Evolutionary conservation across 1,139 yeast species (phyloP), one percentile per base, ranked within the genome.

Genomic region (Lodderomyces parapsilosis): DNA sequence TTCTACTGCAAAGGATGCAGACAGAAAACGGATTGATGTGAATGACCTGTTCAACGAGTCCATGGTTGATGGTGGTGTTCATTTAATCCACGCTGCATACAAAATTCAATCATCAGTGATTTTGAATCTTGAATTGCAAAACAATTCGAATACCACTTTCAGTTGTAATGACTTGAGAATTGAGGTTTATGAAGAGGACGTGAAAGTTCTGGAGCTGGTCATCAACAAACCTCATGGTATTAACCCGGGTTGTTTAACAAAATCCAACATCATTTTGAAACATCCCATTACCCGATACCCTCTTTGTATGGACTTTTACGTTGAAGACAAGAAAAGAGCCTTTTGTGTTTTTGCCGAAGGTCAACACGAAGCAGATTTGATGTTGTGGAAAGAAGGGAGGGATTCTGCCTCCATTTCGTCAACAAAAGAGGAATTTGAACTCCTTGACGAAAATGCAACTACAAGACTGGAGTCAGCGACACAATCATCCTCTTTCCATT

Each of bases 251-350:
- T 61, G 63, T 44, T 50, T 55, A 3, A 57, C 63, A 8, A 69
- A 65, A 42, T 69, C 69, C 50, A 70, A 71, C 45, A 57, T 71
- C 40, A 53, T 59, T 10, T 55, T 69, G 40, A 57, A 56, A 39
- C 58, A 58, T 44, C 62, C 64, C n/a, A 69, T 69, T 46, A 57
- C 64, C 44, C 63, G 65, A 43, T 62, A 55, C 44, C 74, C 76
- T 10, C 68, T 69, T 53, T 57, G 56, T 37, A 51, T 68, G 15
- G 45, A 53, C 6, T 55, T 70, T 52, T 53, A 46, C 27, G 67
- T 60, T 45, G 59, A 54, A 2, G 40, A 46, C 10, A 48, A 57
- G 34, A 43, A 41, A n/a, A n/a, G n/a, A 36, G 71, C 65, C 2
- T 46, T 45, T 14, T 59, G 65, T 40, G 54, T 57, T 14, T 57